Evolutionary conservation across 2,329 filamentous ascomycete genomes (phyloP).

Genomic region (Leptographium radiaticola): DNA sequence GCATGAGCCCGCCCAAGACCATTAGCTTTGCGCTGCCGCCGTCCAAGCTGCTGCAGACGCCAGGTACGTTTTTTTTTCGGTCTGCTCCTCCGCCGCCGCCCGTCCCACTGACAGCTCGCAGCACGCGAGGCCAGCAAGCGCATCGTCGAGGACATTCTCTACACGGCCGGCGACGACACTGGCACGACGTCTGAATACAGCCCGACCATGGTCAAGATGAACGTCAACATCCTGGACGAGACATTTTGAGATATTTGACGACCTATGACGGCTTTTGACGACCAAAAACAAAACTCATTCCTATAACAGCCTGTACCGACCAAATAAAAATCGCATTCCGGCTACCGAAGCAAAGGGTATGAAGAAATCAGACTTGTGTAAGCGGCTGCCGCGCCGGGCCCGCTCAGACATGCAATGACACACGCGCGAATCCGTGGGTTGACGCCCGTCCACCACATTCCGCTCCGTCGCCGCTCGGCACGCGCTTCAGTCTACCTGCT

Average conservation of each 20-base stretch:
- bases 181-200: slow-evolving; percentile 47
- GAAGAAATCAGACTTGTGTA: no score
- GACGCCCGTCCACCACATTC: no score
- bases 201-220: slow-evolving; percentile 53
- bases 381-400: no score
- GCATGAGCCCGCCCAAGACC: slow-evolving; percentile 85
- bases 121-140: slow-evolving; percentile 68
- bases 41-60: slow-evolving; percentile 66
- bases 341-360: no score
- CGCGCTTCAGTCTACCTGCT: background rate
- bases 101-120: slow-evolving; percentile 15
- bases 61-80: slow-evolving; percentile 36
- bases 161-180: slow-evolving; percentile 56
- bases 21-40: slow-evolving; percentile 75
- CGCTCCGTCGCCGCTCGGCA: background rate
- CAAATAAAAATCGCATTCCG: no score
- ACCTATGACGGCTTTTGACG: no score
- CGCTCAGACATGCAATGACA: no score
- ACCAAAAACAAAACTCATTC: no score
- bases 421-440: no score
- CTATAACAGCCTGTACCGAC: no score
- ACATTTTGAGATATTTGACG: slow-evolving; percentile 28
- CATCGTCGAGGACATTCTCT: slow-evolving; percentile 68
- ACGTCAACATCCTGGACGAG: slow-evolving; percentile 46
- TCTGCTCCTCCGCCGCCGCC: no score